Base-by-base conservation (phyloP, 768 basidiomycete genomes). In the Rhizopogon sp. region DNA sequence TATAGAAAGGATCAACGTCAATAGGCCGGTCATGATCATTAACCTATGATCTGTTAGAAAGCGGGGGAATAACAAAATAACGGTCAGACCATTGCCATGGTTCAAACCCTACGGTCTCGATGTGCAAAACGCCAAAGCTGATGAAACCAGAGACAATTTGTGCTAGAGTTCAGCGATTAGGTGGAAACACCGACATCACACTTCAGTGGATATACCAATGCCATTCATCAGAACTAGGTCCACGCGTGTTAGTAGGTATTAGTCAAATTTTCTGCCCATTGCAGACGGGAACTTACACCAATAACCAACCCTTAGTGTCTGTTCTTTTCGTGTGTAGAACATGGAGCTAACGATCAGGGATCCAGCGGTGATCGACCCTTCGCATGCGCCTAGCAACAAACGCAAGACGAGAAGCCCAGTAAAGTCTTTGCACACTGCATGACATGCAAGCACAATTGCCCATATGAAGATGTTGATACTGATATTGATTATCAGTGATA, bases 311-410 rank as follows among this genome's bases (percentile, higher is more conserved):
- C 85, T 70, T 47, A 77, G 58, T 0, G 82, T 85, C 60, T 84
- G 82, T 60, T 87, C 85, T n/a, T 63, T 78, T 35, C 82, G 75
- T 0, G 83, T 85, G 62, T 85, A 85, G 63, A 87, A 87, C 84
- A 85, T 85, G 25, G 81, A 78, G 40, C 74, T 84, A 54, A 86
- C 82, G 55, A 87, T 82, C 75, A 87, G 69, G 66, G 87, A 85
- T 0, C 84, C 85, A 3, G 85, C 81, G 0, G 85, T 86, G 57
- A 84, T 82, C 6, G 49, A 50, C 10, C 74, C 85, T 66, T 88
- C 85, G 64, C 84, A 87, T 67, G 80, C 76, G 20, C 85, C 86
- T 8, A 88, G 68, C 17, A 87, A 74, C 10, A 85, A 63, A 13
- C 85, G 79, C 14, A 82, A 80, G 11, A 73, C 74, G 57, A 87